These are phyloP conservation scores for Chrysoporthe austroafricana DNA, from an alignment of 2,329 filamentous ascomycete species.

Conservation along the genomic window DNA sequence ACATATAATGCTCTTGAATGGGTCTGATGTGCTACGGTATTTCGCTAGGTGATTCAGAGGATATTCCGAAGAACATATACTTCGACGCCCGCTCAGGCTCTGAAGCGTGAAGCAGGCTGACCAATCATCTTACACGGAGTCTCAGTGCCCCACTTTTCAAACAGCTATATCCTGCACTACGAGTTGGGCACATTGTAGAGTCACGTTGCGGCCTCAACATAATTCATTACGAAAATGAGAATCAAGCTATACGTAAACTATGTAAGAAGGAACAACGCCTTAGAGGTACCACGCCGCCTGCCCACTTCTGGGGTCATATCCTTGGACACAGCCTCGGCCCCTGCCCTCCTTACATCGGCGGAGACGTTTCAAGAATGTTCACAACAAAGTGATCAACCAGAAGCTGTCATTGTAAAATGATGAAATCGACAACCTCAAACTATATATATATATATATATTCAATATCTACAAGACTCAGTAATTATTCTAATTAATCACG, in stretches of 20 bases:
- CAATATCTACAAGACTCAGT: no score
- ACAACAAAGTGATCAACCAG: no score
- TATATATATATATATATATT: no score
- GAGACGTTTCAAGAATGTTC: no score
- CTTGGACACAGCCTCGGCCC: no score
- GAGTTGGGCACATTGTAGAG: neutral
- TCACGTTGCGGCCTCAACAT: neutral
- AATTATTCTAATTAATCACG: no score
- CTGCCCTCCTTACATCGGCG: no score
- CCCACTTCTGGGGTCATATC: no score
- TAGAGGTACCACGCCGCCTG: neutral
- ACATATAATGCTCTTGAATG: neutral
- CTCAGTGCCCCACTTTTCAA: neutral
- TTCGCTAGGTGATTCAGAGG: no score
- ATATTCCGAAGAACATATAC: neutral
- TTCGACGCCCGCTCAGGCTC: neutral
- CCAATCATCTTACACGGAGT: conserved; percentile 18
- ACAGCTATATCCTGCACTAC: neutral
- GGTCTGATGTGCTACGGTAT: neutral
- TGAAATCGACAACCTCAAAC: no score
- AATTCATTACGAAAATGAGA: neutral
- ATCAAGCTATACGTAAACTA: neutral
- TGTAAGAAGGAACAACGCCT: neutral
- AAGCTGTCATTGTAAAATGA: no score
- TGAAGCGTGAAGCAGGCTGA: neutral